phyloP scores from a whole-genome alignment of 805 yeast genomes.

The Myxozyma mucilagina region DNA sequence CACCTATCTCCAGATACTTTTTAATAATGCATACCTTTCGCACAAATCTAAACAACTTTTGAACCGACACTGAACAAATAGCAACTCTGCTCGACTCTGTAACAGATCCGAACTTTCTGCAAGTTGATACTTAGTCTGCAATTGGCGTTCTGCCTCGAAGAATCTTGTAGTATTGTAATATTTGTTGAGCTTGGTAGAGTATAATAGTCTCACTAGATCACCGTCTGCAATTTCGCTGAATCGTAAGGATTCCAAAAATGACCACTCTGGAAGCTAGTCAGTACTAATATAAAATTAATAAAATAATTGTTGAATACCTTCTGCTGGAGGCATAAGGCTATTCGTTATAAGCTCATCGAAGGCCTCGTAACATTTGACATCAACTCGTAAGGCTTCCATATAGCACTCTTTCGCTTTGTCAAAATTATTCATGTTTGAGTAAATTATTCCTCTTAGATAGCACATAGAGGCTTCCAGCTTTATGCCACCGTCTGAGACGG shows the following conservation, averaged over 20 bases:
- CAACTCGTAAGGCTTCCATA: conserved; percentile 81
- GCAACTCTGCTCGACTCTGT: conserved; percentile 64
- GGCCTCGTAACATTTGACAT: conserved; percentile 91
- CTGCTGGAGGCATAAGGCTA: conserved; percentile 74
- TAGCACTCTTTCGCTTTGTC: conserved; percentile 84
- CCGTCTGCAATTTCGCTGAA: conserved; percentile 72
- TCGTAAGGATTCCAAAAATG: conserved; percentile 60
- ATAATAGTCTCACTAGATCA: conserved; percentile 73
- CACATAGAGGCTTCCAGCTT: conserved; percentile 86
- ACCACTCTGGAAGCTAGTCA: conserved; percentile 58
- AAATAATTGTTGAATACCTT: conserved; percentile 40
- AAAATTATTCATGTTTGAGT: conserved; percentile 77
- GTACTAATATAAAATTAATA: not conserved
- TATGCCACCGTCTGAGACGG: conserved; percentile 73
- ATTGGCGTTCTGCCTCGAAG: conserved; percentile 63
- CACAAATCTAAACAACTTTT: conserved; percentile 74
- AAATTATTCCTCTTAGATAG: conserved; percentile 78
- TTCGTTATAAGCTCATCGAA: conserved; percentile 73
- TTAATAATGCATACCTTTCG: conserved; percentile 47
- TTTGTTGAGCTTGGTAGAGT: conserved; percentile 74
- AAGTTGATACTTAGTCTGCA: conserved; percentile 71
- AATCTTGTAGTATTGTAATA: conserved; percentile 57
- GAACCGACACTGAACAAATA: conserved; percentile 75
- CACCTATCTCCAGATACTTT: too few relatives aligned
- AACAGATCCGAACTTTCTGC: conserved; percentile 69